Evolutionary conservation across 179 eudicot species (phyloP), one percentile per base, ranked within the genome.

Genomic region (Amaranthus tricolor): DNA sequence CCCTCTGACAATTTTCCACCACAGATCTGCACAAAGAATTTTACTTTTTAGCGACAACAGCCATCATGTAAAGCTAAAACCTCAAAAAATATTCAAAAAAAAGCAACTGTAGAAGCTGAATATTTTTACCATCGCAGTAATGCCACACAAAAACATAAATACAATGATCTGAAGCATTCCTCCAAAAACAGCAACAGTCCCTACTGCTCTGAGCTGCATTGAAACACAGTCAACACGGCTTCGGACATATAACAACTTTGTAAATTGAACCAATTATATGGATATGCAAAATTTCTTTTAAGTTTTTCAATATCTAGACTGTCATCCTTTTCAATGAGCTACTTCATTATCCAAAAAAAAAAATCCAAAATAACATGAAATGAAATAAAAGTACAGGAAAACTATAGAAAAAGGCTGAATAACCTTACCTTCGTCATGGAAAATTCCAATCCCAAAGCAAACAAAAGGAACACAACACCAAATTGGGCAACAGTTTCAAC

Each of bases 401-500:
- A 17, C 19, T 44, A 40, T 11, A n/a, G 12, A 31, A 19, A 57
- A 24, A 15, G 43, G 62, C 21, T 44, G 16, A 45, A 10, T 14
- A 76, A 57, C 31, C 76, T 62, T 73, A 89, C 99, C 98, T 96
- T 96, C 76, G 92, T 50, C 90, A 93, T 82, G 58, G 97, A 96
- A 67, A 96, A 96, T 79, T 96, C 98, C 78, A 96, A 85, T 20
- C 99, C 99, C 65, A 96, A 80, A 79, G 97, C 98, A 95, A 95
- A 95, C 77, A 95, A 89, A 84, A 95, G 98, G 77, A 91, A 95
- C 72, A 95, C 95, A 72, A 95, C 99, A 85, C 99, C 98, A 83
- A 95, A 95, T 78, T 95, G 99, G 17, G 98, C 99, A 83, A 95
- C 90, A 70, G 99, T 95, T 83, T 93, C 99, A 65, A 95, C 99